Evolutionary conservation across 768 basidiomycete genomes (phyloP).

Genomic region (Mycena alexandri): DNA sequence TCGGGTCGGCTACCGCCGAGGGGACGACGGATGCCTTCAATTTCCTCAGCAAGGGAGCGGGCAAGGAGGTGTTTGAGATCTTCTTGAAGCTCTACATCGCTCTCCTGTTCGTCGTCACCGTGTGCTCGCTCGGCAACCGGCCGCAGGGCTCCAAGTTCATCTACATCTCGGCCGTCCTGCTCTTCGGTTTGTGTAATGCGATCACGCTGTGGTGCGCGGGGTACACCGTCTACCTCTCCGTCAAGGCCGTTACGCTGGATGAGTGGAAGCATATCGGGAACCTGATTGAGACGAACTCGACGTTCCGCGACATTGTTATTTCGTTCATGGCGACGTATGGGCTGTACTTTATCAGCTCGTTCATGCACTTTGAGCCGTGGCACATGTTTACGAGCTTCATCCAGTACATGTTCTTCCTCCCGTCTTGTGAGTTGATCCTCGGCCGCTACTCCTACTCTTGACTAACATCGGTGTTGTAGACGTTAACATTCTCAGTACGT

Average conservation of each 20-base stretch:
- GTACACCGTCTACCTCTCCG: constrained; percentile 89
- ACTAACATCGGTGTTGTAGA: constrained; percentile 49
- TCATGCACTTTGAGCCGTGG: constrained; percentile 96
- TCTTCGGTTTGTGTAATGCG: constrained; percentile 83
- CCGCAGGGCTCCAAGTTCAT: constrained; percentile 93
- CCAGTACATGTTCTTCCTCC: constrained; percentile 93
- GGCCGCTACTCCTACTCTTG: constrained; percentile 2
- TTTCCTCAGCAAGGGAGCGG: constrained; percentile 80
- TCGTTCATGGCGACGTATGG: constrained; percentile 84
- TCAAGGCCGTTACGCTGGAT: constrained; percentile 72
- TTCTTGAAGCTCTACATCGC: constrained; percentile 88
- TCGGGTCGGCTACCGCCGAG: constrained; percentile 80
- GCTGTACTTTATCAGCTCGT: constrained; percentile 86
- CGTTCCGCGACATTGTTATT: constrained; percentile 88
- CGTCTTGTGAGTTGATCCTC: constrained; percentile 64
- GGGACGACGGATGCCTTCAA: constrained; percentile 78
- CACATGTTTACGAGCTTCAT: constrained; percentile 95
- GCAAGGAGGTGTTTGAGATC: constrained; percentile 79
- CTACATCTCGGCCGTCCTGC: constrained; percentile 79
- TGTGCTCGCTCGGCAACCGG: constrained; percentile 93
- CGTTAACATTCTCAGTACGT: constrained; percentile 84
- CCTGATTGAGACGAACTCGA: constrained; percentile 72
- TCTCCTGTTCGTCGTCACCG: constrained; percentile 83
- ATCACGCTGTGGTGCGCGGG: constrained; percentile 92
- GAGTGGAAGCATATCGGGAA: constrained; percentile 81